Conservation (phyloP, 805 yeast genomes). For the Ogataea sp. region DNA sequence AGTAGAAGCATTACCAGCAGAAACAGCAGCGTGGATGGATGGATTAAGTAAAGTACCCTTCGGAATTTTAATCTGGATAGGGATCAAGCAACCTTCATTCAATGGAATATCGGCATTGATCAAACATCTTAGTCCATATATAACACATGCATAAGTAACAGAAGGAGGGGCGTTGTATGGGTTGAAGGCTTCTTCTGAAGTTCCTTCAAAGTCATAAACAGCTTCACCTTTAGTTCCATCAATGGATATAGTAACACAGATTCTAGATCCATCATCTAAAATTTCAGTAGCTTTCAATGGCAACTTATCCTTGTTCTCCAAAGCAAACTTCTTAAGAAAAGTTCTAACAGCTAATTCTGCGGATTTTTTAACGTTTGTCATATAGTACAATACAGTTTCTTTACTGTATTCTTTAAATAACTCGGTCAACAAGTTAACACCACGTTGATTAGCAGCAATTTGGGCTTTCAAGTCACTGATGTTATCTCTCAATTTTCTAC, state of each 20-base stretch:
- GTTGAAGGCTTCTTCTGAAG: constrained; percentile 41
- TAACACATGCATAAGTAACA: constrained; percentile 42
- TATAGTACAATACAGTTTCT: constrained; percentile 31
- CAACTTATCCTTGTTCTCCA: constrained; percentile 25
- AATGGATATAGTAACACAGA: constrained; percentile 33
- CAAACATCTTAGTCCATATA: constrained; percentile 40
- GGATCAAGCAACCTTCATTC: constrained; percentile 41
- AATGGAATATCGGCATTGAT: constrained; percentile 45
- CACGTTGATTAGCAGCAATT: constrained; percentile 39
- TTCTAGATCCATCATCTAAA: constrained; percentile 46
- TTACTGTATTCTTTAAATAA: constrained; percentile 32
- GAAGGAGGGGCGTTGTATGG: constrained; percentile 47
- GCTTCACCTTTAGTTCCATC: constrained; percentile 29
- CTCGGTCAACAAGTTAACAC: constrained; percentile 31
- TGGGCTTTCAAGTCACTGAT: constrained; percentile 37
- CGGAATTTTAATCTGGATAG: constrained; percentile 21
- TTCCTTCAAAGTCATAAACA: constrained; percentile 40
- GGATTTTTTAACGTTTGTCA: constrained; percentile 32
- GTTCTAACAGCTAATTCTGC: constrained; percentile 35
- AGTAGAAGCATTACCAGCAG: constrained; percentile 54
- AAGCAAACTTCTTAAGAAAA: constrained; percentile 26
- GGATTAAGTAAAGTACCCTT: constrained; percentile 26
- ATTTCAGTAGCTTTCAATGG: constrained; percentile 34
- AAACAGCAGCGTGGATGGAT: constrained; percentile 35
- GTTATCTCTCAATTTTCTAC: constrained; percentile 42